phyloP scores from a whole-genome alignment of 2,329 filamentous ascomycete genomes.

The Trichophyton schoenleinii region DNA sequence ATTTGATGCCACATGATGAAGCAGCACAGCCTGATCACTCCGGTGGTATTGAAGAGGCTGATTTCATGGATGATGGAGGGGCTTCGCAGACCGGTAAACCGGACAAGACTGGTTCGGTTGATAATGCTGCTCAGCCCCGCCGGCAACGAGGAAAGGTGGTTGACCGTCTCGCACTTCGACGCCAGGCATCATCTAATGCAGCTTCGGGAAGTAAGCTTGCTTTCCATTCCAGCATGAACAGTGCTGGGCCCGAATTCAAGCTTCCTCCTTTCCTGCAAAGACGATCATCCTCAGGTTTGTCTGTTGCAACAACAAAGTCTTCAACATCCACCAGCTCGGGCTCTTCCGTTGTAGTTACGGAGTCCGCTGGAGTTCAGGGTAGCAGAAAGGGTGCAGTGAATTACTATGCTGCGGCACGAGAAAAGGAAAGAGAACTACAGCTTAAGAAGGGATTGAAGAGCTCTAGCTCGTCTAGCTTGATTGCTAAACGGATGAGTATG shows the following conservation, averaged over 20 bases:
- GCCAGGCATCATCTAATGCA: constrained; percentile 34
- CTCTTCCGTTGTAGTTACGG: constrained; percentile 7
- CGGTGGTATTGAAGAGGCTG: constrained; percentile 9
- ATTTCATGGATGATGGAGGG: constrained; percentile 32
- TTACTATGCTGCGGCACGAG: constrained; percentile 43
- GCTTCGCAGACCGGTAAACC: constrained; percentile 37
- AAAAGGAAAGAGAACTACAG: constrained; percentile 46
- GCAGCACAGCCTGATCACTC: background rate
- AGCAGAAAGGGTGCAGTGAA: constrained; percentile 48
- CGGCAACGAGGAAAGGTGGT: constrained; percentile 32
- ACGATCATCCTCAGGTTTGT: background rate
- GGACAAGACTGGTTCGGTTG: constrained; percentile 42
- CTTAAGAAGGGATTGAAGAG: constrained; percentile 38
- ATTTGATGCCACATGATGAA: background rate
- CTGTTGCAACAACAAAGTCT: background rate
- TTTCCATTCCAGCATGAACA: constrained; percentile 21
- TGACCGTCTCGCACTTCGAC: constrained; percentile 33
- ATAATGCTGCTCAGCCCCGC: constrained; percentile 29
- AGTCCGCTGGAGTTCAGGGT: constrained; percentile 3
- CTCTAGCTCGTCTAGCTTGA: background rate
- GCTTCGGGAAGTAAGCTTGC: constrained; percentile 23
- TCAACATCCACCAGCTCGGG: constrained; percentile 19
- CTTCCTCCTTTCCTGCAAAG: constrained; percentile 19
- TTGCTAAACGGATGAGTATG: constrained; percentile 19
- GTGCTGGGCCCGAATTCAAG: constrained; percentile 20